These are phyloP conservation scores for Daldinia loculata DNA, from an alignment of 495 filamentous ascomycete species.

Conservation along the genomic window DNA sequence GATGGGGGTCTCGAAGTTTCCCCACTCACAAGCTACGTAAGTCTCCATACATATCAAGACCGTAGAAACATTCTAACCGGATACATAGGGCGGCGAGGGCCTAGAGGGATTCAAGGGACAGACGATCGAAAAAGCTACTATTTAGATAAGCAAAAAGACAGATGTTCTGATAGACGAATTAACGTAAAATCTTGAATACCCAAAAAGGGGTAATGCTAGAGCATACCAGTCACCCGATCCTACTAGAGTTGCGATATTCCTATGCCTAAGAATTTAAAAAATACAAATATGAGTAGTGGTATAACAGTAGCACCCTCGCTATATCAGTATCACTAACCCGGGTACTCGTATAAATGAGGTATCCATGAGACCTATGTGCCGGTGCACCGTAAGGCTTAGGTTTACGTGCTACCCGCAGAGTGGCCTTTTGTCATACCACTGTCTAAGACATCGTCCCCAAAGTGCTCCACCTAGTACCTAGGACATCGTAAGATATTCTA, in stretches of 20 bases:
- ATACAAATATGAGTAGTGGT: too few species aligned
- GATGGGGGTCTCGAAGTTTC: slow-evolving; percentile 87
- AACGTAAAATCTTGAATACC: background rate
- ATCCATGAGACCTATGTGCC: too few species aligned
- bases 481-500: too few species aligned
- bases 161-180: slow-evolving; percentile 12
- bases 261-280: background rate
- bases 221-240: background rate
- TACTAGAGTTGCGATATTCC: background rate
- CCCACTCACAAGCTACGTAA: slow-evolving; percentile 94
- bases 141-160: slow-evolving; percentile 17
- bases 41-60: slow-evolving; percentile 48
- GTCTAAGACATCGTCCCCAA: too few species aligned
- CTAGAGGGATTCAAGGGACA: slow-evolving; percentile 78
- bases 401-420: too few species aligned
- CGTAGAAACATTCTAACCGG: slow-evolving; percentile 45
- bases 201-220: background rate
- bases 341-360: too few species aligned
- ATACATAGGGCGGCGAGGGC: slow-evolving; percentile 82
- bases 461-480: too few species aligned
- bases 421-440: too few species aligned
- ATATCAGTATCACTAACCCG: too few species aligned
- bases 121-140: slow-evolving; percentile 72
- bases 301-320: too few species aligned
- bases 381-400: too few species aligned